Conservation (phyloP, 495 filamentous ascomycete species). For the Daldinia vernicosa region DNA sequence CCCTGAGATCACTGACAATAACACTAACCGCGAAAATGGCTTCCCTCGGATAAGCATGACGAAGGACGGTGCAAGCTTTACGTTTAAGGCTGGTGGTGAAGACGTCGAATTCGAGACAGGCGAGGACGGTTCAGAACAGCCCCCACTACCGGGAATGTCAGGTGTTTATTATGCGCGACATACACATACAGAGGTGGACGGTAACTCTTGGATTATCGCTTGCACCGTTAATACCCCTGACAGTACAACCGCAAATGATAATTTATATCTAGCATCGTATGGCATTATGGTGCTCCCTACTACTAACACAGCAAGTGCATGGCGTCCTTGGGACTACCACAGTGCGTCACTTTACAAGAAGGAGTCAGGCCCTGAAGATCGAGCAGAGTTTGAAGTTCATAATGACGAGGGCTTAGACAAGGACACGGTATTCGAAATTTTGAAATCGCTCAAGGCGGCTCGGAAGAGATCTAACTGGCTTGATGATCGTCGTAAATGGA, state of each 20-base stretch:
- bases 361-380: neutral
- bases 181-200: neutral
- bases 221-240: constrained; percentile 1
- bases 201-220: constrained; percentile 10
- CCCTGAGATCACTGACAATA: neutral
- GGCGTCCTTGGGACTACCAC: constrained; percentile 7
- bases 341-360: constrained; percentile 9
- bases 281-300: constrained; percentile 18
- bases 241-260: neutral
- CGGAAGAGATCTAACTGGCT: neutral
- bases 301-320: constrained; percentile 12
- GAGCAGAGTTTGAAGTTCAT: neutral
- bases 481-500: neutral
- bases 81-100: neutral
- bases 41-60: constrained; percentile 4
- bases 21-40: neutral
- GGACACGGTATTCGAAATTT: constrained; percentile 2
- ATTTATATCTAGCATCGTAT: constrained; percentile 18
- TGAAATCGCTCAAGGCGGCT: neutral
- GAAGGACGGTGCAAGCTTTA: neutral
- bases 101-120: neutral
- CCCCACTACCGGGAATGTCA: neutral
- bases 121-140: neutral
- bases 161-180: neutral
- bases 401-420: neutral